phyloP scores from a whole-genome alignment of 2,329 filamentous ascomycete species.

The Aspergillus persii region DNA sequence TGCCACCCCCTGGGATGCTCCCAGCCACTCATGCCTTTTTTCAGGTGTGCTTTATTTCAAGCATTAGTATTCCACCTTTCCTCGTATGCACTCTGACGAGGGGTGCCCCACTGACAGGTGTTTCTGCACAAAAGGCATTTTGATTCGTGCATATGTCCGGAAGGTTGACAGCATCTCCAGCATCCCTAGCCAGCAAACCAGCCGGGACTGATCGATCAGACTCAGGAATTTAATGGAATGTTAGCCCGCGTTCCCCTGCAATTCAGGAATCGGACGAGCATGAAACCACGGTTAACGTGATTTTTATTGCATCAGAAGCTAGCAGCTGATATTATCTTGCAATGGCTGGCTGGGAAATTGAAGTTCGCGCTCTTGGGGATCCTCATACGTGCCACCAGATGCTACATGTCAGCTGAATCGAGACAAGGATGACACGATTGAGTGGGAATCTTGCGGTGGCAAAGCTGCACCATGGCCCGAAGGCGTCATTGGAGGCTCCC shows the following conservation, averaged over 20 bases:
- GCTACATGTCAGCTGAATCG: neutral
- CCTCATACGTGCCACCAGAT: neutral
- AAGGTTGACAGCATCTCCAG: neutral
- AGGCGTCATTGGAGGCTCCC: neutral
- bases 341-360: neutral
- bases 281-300: neutral
- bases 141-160: constrained; percentile 1
- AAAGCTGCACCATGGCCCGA: neutral
- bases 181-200: neutral
- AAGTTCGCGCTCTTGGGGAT: neutral
- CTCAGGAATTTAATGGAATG: neutral
- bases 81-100: neutral
- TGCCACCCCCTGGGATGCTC: neutral
- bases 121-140: neutral
- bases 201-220: neutral
- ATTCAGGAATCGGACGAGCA: neutral
- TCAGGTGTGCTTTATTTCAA: neutral
- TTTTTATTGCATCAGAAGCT: neutral
- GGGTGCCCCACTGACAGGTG: constrained; percentile 1
- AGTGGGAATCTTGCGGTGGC: neutral
- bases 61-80: neutral
- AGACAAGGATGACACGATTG: neutral
- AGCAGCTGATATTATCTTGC: neutral
- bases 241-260: neutral
- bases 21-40: neutral